Percentiles rank a stretch among this genome's conserved stretches.
Conservation (phyloP, 2,329 filamentous ascomycete genomes). For the Colletotrichum euphorbiae region DNA sequence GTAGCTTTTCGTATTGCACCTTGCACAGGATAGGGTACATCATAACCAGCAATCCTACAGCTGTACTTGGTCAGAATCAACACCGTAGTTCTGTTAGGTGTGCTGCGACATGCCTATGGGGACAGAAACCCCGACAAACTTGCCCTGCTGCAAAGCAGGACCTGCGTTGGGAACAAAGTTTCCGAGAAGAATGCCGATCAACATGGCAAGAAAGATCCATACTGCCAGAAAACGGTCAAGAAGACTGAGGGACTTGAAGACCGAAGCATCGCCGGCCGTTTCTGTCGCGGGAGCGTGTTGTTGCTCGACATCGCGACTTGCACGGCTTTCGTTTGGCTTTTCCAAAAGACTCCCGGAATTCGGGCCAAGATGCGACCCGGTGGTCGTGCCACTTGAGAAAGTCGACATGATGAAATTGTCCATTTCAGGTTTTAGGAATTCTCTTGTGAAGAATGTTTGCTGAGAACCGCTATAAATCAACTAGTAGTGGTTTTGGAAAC, state of each 20-base stretch:
- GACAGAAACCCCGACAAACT: slow-evolving; percentile 76
- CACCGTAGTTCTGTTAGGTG: not conserved
- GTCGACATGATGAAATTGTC: slow-evolving; percentile 1
- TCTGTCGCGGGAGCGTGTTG: not conserved
- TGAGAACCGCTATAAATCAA: not conserved
- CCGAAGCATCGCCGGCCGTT: slow-evolving; percentile 48
- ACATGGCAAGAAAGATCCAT: slow-evolving; percentile 85
- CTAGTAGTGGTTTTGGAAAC: not conserved
- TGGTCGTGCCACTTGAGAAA: not conserved
- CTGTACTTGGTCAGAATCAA: slow-evolving; percentile 53
- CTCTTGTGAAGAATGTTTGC: not conserved
- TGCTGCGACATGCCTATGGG: slow-evolving; percentile 67
- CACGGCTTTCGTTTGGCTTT: not conserved
- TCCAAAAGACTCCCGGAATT: not conserved
- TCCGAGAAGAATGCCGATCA: slow-evolving; percentile 78
- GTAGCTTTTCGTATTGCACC: slow-evolving; percentile 81
- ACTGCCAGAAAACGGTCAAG: slow-evolving; percentile 74
- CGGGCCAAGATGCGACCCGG: not conserved
- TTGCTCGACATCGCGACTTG: slow-evolving; percentile 31
- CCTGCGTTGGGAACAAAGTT: slow-evolving; percentile 77
- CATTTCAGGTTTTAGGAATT: not conserved
- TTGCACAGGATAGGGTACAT: slow-evolving; percentile 96
- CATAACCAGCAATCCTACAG: slow-evolving; percentile 86
- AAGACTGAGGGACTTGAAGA: slow-evolving; percentile 66
- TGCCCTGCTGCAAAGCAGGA: slow-evolving; percentile 73